Evolutionary conservation across 495 filamentous ascomycete species (phyloP), one percentile per base, ranked within the genome.

Genomic region (Collariella sp.): DNA sequence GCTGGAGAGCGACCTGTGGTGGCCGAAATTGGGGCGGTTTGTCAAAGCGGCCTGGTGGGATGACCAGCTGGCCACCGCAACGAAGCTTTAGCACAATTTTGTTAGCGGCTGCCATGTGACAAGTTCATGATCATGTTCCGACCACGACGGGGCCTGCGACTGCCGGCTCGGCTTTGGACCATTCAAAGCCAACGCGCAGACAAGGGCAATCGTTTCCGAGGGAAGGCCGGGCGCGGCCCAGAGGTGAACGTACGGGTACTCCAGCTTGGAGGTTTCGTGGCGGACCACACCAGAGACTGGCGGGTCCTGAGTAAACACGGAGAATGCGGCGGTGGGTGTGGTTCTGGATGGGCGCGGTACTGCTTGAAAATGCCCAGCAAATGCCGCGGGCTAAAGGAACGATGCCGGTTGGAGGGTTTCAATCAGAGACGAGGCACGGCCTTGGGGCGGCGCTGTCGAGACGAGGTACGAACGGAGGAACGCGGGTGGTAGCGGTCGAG

Each of bases 61-160:
- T 52, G 74, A 71, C 76, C 76, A 78, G 52, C 73, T 70, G 52
- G 74, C 68, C 57, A 77, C 67, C 54, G 75, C 67, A 55, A 77
- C 68, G 58, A 78, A 71, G 55, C 77, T 80, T 65, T 58, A 19
- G 55, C 58, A 65, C 38, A 54, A 23, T 47, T 46, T n/a, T 57
- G 62, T 74, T 67, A 73, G 72, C 48, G 35, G 55, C 44, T 36
- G 61, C 56, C 64, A 65, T 63, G 57, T 59, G 58, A 62, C 40
- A 35, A 16, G 13, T 54, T 36, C 33, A 18, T 16, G 35, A 7
- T 7, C 26, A 31, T 31, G 26, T 20, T 22, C 15, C 42, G 49
- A 11, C 26, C 23, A 20, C 13, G 46, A 20, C 15, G 23, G 23
- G 48, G 5, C 13, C 18, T 46, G n/a, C 39, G 29, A 44, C 46